Evolutionary conservation across 176 grass and related monocot species (phyloP).

Genomic region (Hordeum marinum): DNA sequence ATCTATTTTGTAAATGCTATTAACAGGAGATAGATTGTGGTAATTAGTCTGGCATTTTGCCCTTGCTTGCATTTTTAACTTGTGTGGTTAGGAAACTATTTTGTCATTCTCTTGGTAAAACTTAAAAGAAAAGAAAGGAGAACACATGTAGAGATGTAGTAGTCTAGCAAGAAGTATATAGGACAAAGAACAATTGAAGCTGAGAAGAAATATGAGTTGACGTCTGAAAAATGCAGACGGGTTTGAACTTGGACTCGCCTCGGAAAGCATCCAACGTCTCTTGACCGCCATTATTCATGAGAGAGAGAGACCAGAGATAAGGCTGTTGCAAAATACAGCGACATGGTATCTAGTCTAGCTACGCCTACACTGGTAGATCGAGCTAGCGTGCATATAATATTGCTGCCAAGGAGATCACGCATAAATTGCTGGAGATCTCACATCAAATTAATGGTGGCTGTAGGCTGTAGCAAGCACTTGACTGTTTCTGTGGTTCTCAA

Average conservation of each 20-base stretch:
- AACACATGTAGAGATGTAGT: not conserved
- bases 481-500: constrained; percentile 62
- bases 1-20: not conserved
- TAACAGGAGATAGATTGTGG: not conserved
- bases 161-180: not conserved
- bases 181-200: constrained; percentile 36
- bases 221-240: constrained; percentile 39
- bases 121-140: not conserved
- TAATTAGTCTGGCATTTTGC: not conserved
- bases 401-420: not conserved
- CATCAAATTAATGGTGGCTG: constrained; percentile 54
- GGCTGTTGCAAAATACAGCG: constrained; percentile 25
- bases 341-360: not conserved
- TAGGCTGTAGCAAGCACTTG: not conserved
- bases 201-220: constrained; percentile 42
- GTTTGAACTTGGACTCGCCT: constrained; percentile 25
- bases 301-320: constrained; percentile 1
- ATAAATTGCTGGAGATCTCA: constrained; percentile 31
- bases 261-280: constrained; percentile 37
- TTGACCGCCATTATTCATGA: constrained; percentile 29
- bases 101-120: not conserved
- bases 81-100: not conserved
- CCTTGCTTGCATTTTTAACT: not conserved
- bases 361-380: not conserved
- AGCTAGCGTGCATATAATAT: constrained; percentile 19